These are phyloP conservation scores for Rhizopogon vesiculosus DNA, from an alignment of 768 basidiomycete species.

Conservation along the genomic window DNA sequence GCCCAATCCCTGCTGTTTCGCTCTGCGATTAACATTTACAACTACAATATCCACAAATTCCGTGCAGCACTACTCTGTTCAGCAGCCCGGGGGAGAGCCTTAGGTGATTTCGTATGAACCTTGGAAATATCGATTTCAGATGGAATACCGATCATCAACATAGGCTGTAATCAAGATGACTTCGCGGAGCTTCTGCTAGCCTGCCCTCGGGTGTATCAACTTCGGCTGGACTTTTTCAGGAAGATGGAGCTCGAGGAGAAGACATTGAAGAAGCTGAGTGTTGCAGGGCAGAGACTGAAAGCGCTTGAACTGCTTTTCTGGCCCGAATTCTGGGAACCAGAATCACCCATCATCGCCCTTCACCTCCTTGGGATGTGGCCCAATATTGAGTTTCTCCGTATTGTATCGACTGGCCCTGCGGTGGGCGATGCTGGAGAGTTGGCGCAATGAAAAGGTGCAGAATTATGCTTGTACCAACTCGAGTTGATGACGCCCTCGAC, in stretches of 20 bases:
- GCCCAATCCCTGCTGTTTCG: slow-evolving; percentile 25
- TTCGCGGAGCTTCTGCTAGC: slow-evolving; percentile 16
- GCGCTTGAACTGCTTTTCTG: slow-evolving; percentile 25
- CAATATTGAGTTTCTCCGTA: no score
- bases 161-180: no score
- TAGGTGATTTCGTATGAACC: slow-evolving; percentile 15
- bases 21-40: slow-evolving; percentile 7
- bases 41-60: slow-evolving; percentile 4
- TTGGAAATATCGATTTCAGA: slow-evolving; percentile 15
- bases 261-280: slow-evolving; percentile 18
- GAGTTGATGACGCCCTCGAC: no score
- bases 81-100: slow-evolving; percentile 8
- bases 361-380: no score
- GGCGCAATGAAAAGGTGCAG: no score
- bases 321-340: no score
- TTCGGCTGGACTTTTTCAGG: slow-evolving; percentile 18
- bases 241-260: slow-evolving; percentile 24
- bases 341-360: no score
- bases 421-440: no score
- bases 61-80: slow-evolving; percentile 8
- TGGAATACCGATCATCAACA: no score
- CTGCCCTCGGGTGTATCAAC: slow-evolving; percentile 31
- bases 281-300: slow-evolving; percentile 21
- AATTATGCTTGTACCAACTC: no score
- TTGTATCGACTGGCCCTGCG: no score